Conservation (phyloP, 1,139 yeast genomes). For the Protomyces inouyei region DNA sequence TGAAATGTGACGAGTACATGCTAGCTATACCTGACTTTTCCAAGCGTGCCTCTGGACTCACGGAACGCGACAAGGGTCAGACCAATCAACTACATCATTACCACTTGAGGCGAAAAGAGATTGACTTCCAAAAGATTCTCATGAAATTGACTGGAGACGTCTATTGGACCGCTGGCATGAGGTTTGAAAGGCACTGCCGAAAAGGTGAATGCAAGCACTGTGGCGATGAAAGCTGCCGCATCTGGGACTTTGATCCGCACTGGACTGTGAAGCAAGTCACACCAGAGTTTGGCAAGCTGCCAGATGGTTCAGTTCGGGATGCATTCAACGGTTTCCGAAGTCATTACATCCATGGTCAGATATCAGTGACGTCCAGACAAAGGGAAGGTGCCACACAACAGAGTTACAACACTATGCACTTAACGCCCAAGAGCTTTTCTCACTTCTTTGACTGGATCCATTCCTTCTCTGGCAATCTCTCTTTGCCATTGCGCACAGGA, state of each 20-base stretch:
- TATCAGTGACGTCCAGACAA: slow-evolving; percentile 54
- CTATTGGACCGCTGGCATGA: slow-evolving; percentile 49
- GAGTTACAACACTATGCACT: slow-evolving; percentile 61
- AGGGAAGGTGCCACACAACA: slow-evolving; percentile 34
- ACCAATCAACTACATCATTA: slow-evolving; percentile 1
- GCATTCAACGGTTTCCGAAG: slow-evolving; percentile 77
- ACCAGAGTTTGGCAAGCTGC: slow-evolving; percentile 51
- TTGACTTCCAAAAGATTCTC: slow-evolving; percentile 44
- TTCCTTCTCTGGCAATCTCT: slow-evolving; percentile 61
- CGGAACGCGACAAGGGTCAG: neutral
- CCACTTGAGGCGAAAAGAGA: slow-evolving; percentile 17
- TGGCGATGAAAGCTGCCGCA: slow-evolving; percentile 38
- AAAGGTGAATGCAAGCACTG: slow-evolving; percentile 32
- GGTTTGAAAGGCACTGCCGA: slow-evolving; percentile 46
- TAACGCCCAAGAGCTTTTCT: slow-evolving; percentile 62
- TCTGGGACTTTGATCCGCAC: slow-evolving; percentile 61
- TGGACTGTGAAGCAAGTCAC: slow-evolving; percentile 59
- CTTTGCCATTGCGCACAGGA: slow-evolving; percentile 75
- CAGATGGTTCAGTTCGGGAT: slow-evolving; percentile 49
- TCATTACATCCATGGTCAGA: slow-evolving; percentile 70
- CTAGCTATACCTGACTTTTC: slow-evolving; percentile 57
- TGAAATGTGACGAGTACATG: slow-evolving; percentile 61
- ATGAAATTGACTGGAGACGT: slow-evolving; percentile 54
- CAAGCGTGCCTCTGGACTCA: slow-evolving; percentile 23
- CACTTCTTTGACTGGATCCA: slow-evolving; percentile 85